Conservation (phyloP, 2,329 filamentous ascomycete genomes). For the Passalora sequoiae region DNA sequence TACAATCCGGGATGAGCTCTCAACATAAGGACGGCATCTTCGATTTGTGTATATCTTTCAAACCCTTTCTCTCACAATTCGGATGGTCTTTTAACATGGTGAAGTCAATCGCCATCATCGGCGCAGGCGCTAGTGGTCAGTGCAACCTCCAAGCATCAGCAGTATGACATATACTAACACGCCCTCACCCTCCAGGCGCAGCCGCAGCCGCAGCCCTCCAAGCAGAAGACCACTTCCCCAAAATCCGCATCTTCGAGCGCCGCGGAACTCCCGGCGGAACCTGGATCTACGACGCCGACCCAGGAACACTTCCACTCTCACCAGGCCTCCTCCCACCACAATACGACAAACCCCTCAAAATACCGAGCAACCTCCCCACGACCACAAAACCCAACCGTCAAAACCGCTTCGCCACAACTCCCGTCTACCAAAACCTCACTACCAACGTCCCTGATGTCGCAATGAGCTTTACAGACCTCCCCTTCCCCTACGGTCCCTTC, state of each 20-base stretch:
- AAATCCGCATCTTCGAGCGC: conserved; percentile 35
- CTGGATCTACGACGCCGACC: conserved; percentile 48
- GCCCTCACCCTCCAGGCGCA: too few species aligned
- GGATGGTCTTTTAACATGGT: not conserved
- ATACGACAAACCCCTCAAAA: conserved; percentile 43
- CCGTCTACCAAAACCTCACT: conserved; percentile 50
- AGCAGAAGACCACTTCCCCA: conserved; percentile 33
- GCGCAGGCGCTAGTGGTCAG: conserved; percentile 25
- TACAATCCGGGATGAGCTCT: not conserved
- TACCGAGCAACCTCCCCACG: conserved; percentile 42
- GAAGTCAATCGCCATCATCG: conserved; percentile 28
- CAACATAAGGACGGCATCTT: not conserved
- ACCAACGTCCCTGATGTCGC: conserved; percentile 55
- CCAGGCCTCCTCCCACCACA: conserved; percentile 45
- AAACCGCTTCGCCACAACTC: conserved; percentile 46
- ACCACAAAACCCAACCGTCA: conserved; percentile 40
- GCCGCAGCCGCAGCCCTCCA: conserved; percentile 33
- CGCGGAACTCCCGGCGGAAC: conserved; percentile 34
- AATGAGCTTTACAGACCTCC: conserved; percentile 52
- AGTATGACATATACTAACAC: not conserved
- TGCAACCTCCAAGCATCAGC: conserved; percentile 1
- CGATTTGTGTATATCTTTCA: not conserved
- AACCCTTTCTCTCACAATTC: not conserved
- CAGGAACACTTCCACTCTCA: conserved; percentile 33
- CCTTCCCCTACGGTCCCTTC: conserved; percentile 54